A percentile compares a stretch with the other conserved stretches of the same genome.
These are phyloP conservation scores for Oryza rufipogon DNA, from an alignment of 176 grass and related monocot species.

Conservation along the genomic window DNA sequence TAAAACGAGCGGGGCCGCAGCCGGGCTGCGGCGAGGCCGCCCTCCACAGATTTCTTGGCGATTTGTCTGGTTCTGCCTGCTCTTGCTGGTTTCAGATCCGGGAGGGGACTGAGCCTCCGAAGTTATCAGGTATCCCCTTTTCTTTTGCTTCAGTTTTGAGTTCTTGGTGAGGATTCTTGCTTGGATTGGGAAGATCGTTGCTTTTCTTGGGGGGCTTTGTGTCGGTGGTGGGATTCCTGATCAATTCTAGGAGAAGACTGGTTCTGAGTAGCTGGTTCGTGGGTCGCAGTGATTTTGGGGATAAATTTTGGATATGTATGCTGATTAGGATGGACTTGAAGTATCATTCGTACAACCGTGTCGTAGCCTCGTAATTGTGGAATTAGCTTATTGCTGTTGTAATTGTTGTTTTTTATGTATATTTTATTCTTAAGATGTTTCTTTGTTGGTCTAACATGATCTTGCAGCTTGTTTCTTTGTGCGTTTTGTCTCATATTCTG, in stretches of 20 bases:
- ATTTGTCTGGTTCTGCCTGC: background rate
- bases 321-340: background rate
- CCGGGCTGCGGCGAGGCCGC: background rate
- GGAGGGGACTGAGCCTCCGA: background rate
- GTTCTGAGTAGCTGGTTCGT: background rate
- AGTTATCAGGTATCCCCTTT: constrained; percentile 42
- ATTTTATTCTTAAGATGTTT: too few species aligned
- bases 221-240: background rate
- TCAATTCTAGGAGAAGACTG: too few species aligned
- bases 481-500: background rate
- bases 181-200: constrained; percentile 4
- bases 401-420: too few species aligned
- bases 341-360: background rate
- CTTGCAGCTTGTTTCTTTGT: background rate
- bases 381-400: too few species aligned
- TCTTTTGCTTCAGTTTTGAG: background rate
- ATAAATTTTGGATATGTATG: background rate
- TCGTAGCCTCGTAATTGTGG: background rate
- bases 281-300: background rate
- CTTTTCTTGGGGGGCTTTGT: background rate
- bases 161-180: constrained; percentile 31
- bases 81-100: constrained; percentile 27
- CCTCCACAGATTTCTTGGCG: constrained; percentile 25
- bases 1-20: constrained; percentile 33
- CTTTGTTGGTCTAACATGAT: background rate